phyloP scores from a whole-genome alignment of 2,329 filamentous ascomycete genomes.

The Chaetothyriales sp. region DNA sequence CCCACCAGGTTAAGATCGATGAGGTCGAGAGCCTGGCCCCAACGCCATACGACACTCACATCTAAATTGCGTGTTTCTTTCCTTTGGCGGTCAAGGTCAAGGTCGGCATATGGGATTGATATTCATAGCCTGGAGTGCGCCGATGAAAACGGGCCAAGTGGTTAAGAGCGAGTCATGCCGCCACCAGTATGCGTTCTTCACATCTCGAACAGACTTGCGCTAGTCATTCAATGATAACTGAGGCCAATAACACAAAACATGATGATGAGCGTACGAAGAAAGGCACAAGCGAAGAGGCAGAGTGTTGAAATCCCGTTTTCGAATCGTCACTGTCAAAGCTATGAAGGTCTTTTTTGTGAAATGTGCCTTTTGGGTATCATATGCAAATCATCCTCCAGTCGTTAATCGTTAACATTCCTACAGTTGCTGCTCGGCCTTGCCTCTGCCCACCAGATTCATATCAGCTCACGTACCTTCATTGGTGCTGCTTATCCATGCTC shows the following conservation, averaged over 20 bases:
- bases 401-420: background rate
- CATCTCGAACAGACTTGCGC: background rate
- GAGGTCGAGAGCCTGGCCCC: conserved; percentile 82
- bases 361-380: background rate
- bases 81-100: background rate
- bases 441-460: background rate
- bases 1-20: conserved; percentile 56
- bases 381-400: background rate
- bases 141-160: background rate
- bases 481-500: background rate
- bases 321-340: background rate
- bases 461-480: background rate
- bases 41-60: conserved; percentile 94
- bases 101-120: background rate
- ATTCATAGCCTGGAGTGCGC: background rate
- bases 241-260: background rate
- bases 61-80: conserved; percentile 44
- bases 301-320: background rate
- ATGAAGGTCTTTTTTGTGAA: background rate
- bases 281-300: background rate
- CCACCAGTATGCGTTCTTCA: background rate
- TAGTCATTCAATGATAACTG: background rate
- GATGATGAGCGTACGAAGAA: background rate
- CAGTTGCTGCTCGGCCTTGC: background rate
- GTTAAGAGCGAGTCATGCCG: background rate